Percentiles rank a stretch among this genome's conserved stretches.
phyloP scores from a whole-genome alignment of 2,329 filamentous ascomycete genomes.

The Harringtonia lauricola region DNA sequence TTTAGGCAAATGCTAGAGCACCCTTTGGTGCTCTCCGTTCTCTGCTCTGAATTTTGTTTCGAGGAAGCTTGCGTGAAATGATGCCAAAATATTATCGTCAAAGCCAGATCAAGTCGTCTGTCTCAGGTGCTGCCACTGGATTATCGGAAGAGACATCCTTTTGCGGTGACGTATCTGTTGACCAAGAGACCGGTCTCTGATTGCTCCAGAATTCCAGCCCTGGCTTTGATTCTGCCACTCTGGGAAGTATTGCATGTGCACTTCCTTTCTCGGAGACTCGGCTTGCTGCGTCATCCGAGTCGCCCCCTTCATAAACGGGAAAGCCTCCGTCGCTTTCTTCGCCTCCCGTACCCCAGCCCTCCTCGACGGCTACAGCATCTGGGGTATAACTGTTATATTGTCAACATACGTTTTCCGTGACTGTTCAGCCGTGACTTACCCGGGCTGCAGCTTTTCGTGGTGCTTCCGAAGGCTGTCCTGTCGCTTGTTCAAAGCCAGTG shows the following conservation, averaged over 20 bases:
- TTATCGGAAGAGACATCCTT: not conserved
- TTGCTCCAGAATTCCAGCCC: no score
- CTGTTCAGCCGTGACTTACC: not conserved
- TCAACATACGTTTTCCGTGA: no score
- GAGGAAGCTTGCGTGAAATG: not conserved
- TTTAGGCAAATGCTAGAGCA: not conserved
- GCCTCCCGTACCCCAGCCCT: conserved; percentile 20
- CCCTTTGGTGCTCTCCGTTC: not conserved
- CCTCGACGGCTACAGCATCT: conserved; percentile 5
- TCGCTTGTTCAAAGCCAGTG: conserved; percentile 34
- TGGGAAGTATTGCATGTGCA: no score
- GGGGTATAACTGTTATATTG: not conserved
- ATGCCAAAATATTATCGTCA: no score
- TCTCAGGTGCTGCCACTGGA: not conserved
- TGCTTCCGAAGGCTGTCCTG: conserved; percentile 14
- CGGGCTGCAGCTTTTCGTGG: not conserved
- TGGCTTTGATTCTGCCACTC: no score
- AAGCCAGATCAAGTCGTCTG: not conserved
- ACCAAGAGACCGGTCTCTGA: no score
- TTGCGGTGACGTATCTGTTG: not conserved
- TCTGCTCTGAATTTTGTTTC: not conserved
- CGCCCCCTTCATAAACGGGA: not conserved
- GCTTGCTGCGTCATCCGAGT: not conserved
- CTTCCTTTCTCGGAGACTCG: no score
- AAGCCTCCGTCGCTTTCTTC: conserved; percentile 21